Conservation (phyloP, 345 rosid species). For the Brassica carinata region DNA sequence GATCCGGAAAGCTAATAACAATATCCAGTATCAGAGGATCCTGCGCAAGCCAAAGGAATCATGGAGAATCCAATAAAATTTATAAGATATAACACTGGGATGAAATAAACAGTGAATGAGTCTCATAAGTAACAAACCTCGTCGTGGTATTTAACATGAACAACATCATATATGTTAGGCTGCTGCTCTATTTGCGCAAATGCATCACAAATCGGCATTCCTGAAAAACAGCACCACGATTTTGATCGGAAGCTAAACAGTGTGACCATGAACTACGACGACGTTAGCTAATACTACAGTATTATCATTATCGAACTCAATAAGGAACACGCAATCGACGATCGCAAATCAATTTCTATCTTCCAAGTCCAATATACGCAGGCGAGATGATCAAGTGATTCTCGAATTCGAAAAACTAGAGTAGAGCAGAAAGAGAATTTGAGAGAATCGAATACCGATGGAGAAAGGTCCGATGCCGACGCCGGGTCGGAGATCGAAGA, state of each 20-base stretch:
- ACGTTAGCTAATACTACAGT: background rate
- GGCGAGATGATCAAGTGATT: background rate
- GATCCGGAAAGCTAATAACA: slow-evolving; percentile 94
- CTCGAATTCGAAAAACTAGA: background rate
- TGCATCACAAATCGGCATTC: slow-evolving; percentile 96
- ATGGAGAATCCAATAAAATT: background rate
- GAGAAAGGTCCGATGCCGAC: slow-evolving; percentile 88
- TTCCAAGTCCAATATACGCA: slow-evolving; percentile 5
- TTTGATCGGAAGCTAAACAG: slow-evolving; percentile 18
- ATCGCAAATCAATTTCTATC: slow-evolving; percentile 24
- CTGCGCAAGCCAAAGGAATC: slow-evolving; percentile 40
- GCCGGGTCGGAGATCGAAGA: slow-evolving; percentile 94
- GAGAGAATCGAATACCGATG: slow-evolving; percentile 56
- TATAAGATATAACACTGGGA: background rate
- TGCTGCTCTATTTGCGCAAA: slow-evolving; percentile 92
- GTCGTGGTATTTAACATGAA: slow-evolving; percentile 84
- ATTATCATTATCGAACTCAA: too few species aligned
- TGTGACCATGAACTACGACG: background rate
- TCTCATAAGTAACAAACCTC: slow-evolving; percentile 60
- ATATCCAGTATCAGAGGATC: slow-evolving; percentile 89
- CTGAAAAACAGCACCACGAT: slow-evolving; percentile 44
- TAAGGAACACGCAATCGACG: slow-evolving; percentile 35
- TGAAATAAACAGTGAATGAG: slow-evolving; percentile 3
- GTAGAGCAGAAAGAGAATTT: background rate
- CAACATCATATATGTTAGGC: slow-evolving; percentile 93